Evolutionary conservation across 2,329 filamentous ascomycete species (phyloP), one percentile per base, ranked within the genome.

Genomic region (Aspergillus transmontanensis): DNA sequence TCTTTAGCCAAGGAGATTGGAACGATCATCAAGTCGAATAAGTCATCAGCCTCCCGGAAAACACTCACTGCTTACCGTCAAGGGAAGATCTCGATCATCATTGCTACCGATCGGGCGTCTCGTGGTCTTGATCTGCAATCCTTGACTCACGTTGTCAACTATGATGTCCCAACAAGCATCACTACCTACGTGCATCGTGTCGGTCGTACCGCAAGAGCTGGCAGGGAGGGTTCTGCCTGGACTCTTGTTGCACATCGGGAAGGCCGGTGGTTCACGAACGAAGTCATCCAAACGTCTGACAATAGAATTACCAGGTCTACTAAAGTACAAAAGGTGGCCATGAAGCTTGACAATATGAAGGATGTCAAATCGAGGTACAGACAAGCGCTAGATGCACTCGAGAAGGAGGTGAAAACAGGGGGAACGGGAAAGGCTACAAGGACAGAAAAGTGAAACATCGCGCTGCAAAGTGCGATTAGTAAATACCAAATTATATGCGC

Each of bases 61-160:
- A 88, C 89, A 0, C 82, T 94, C 28, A 83, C 84, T 30, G 84
- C 86, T n/a, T 94, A 94, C 75, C 80, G 84, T 4, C 76, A 81
- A 9, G 85, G 84, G 62, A 86, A 86, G 63, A 78, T 91, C 30
- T 88, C 89, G 7, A 87, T 96, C 54, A 87, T 98, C 50, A 89
- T 98, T 53, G 93, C 94, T 0, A 96, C 95, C 0, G 94, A 98
- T 75, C 90, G 96, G n/a, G 92, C 95, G 1, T 92, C 93, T 2
- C 91, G 94, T 66, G 95, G 94, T 71, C 88, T 98, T 30, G 94
- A 98, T 76, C 84, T 97, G 14, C 87, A 88, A 0, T 85, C 87
- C 54, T 85, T 98, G 54, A 88, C 89, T 41, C 91, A 96, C 73
- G 93, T 98, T 54, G 83, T 98, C 78, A 97, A 97, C 80, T 98